Percentiles rank a stretch among this genome's conserved stretches.
These are phyloP conservation scores for Ophiostoma novo-ulmi DNA, from an alignment of 2,329 filamentous ascomycete species.

Conservation along the genomic window DNA sequence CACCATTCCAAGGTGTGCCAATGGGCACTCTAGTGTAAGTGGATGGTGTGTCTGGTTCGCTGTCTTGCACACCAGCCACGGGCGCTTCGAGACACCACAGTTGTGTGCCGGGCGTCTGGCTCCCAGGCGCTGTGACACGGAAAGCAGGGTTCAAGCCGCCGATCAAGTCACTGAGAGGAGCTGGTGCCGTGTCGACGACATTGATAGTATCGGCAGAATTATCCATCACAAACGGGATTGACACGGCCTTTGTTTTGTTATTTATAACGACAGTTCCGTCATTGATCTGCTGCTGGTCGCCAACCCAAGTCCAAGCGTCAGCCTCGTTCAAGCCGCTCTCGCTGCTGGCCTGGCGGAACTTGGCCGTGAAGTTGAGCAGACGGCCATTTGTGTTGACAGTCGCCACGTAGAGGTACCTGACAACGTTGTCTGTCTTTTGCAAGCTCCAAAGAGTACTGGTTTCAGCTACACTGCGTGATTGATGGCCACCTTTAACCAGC, in stretches of 20 bases:
- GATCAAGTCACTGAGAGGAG: constrained; percentile 48
- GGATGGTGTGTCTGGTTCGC: constrained; percentile 42
- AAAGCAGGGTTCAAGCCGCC: constrained; percentile 53
- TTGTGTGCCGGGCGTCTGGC: constrained; percentile 63
- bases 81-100: constrained; percentile 62
- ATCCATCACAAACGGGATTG: not conserved
- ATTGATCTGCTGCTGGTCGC: constrained; percentile 55
- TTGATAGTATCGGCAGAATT: constrained; percentile 24
- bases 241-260: constrained; percentile 13
- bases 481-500: constrained; percentile 24
- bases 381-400: constrained; percentile 36
- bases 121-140: constrained; percentile 48
- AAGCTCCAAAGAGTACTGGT: constrained; percentile 46
- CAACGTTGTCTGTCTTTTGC: constrained; percentile 32
- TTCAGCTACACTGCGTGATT: constrained; percentile 17
- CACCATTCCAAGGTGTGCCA: constrained; percentile 53
- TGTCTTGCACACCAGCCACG: constrained; percentile 52
- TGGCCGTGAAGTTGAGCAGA: constrained; percentile 62
- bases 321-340: constrained; percentile 39
- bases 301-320: constrained; percentile 72
- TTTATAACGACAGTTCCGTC: constrained; percentile 61
- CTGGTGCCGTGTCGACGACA: not conserved
- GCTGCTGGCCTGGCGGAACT: constrained; percentile 53
- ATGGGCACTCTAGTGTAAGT: constrained; percentile 52
- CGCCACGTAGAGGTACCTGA: constrained; percentile 43